Evolutionary conservation across 2,329 filamentous ascomycete species (phyloP), one percentile per base, ranked within the genome.

Genomic region (Canariomyces notabilis): DNA sequence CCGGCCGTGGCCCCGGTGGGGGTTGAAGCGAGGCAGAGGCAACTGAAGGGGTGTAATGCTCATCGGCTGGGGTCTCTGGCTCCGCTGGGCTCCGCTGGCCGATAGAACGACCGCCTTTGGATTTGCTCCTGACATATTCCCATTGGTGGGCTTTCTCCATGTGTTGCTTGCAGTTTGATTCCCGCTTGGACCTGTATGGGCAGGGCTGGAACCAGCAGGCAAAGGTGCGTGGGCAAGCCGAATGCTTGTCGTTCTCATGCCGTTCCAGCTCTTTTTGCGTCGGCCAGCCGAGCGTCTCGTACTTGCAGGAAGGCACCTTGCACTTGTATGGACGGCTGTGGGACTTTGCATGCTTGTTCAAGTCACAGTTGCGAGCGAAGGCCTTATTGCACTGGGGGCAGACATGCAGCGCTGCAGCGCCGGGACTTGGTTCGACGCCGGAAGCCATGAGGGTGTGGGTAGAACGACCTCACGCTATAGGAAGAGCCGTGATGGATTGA

Each of bases 111-210:
- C 78, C 79, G 55, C 81, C 81, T 56, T 85, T 87, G 67, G 79
- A 81, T 70, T 88, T 88, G 33, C 82, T 85, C 46, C 85, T 80
- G 51, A 84, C 72, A 57, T 90, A 90, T 15, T 72, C 67, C 78
- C 82, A 89, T 44, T 77, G 76, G 60, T 90, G 86, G 1, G 82
- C 78, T 64, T 89, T 89, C 68, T 89, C 85, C 85, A 89, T 89
- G 64, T 90, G 86, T 61, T 89, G 85, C 66, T 89, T 89, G 75
- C 83, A 87, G 64, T 90, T 90, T 53, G 81, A 86, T 67, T 88
- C 82, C 48, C 86, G 77, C 70, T 89, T 89, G 22, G 84, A 87
- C 36, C 76, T 44, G 68, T 89, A 89, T 2, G 76, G 73, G 70
- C 86, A 89, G 9, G 75, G 75, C 20, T 71, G 64, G 60, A 75